phyloP scores from a whole-genome alignment of 306 rosid genomes.

The Fragaria ananassa region DNA sequence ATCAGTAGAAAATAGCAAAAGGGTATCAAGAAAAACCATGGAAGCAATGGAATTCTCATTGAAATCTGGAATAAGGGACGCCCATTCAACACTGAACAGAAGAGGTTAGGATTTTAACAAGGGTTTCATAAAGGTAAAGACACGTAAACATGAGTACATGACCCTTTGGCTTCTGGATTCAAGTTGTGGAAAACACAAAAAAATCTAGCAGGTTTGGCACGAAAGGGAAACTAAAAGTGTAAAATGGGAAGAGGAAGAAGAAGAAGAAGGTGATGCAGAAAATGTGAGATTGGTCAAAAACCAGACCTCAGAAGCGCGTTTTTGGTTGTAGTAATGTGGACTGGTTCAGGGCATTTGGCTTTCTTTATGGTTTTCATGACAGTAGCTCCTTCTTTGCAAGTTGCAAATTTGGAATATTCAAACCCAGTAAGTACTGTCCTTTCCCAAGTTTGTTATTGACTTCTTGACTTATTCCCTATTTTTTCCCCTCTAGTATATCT shows the following conservation, averaged over 20 bases:
- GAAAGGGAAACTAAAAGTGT: not conserved
- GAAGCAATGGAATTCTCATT: conserved; percentile 18
- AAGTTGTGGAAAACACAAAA: not conserved
- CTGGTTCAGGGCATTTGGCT: not conserved
- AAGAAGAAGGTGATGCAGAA: not conserved
- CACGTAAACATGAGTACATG: not conserved
- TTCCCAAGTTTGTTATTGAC: not conserved
- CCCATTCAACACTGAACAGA: conserved; percentile 1
- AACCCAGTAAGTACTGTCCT: not conserved
- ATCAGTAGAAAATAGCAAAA: conserved; percentile 5
- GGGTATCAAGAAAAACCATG: conserved; percentile 27
- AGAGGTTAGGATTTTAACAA: not conserved
- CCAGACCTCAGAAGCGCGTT: not conserved
- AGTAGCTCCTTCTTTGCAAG: not conserved
- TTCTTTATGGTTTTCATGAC: not conserved
- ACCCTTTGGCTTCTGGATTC: not conserved
- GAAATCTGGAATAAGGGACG: not conserved
- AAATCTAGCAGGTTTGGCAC: not conserved
- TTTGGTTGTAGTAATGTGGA: conserved; percentile 7
- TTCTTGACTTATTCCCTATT: not conserved
- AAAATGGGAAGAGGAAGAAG: not conserved
- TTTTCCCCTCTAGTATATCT: not conserved
- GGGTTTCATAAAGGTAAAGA: not conserved
- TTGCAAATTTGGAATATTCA: conserved; percentile 12
- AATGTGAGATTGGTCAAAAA: not conserved